Evolutionary conservation across 352 stramenopile species (phyloP).

Genomic region (Elongisporangium senticosum): DNA sequence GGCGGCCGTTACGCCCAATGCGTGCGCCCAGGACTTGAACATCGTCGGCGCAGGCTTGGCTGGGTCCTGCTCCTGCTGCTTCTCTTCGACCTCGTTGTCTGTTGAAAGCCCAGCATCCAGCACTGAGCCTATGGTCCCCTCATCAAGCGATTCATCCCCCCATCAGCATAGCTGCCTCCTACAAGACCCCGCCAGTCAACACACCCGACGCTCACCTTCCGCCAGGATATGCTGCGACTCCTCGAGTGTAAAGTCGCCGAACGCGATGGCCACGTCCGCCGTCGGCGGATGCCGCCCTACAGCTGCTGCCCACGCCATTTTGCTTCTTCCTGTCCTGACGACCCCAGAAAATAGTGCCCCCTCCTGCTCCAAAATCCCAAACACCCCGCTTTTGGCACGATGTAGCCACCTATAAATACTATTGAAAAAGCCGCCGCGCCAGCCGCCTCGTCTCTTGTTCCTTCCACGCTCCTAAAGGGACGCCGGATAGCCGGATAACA

Average conservation of each 20-base stretch:
- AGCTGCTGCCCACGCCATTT: background rate
- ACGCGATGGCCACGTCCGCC: constrained; percentile 42
- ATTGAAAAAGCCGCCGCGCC: background rate
- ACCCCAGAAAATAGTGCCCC: background rate
- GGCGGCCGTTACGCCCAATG: constrained; percentile 29
- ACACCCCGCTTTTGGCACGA: background rate
- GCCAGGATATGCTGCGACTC: constrained; percentile 46
- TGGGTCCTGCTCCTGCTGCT: constrained; percentile 5
- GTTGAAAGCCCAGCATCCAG: constrained; percentile 7
- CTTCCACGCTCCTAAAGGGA: background rate
- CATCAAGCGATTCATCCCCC: background rate
- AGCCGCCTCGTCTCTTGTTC: background rate
- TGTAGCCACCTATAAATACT: background rate
- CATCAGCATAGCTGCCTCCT: background rate
- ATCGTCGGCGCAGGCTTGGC: constrained; percentile 4
- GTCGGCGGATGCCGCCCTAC: constrained; percentile 2
- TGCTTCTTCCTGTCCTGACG: background rate
- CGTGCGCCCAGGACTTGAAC: constrained; percentile 58
- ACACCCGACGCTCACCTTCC: constrained; percentile 26
- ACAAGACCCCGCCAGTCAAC: background rate
- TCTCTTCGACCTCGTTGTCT: constrained; percentile 12
- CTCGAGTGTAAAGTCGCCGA: constrained; percentile 75
- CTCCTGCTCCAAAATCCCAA: background rate
- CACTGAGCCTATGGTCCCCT: background rate
- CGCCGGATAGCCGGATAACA: background rate